phyloP scores from a whole-genome alignment of 2,329 filamentous ascomycete genomes.

The Apiospora marii region DNA sequence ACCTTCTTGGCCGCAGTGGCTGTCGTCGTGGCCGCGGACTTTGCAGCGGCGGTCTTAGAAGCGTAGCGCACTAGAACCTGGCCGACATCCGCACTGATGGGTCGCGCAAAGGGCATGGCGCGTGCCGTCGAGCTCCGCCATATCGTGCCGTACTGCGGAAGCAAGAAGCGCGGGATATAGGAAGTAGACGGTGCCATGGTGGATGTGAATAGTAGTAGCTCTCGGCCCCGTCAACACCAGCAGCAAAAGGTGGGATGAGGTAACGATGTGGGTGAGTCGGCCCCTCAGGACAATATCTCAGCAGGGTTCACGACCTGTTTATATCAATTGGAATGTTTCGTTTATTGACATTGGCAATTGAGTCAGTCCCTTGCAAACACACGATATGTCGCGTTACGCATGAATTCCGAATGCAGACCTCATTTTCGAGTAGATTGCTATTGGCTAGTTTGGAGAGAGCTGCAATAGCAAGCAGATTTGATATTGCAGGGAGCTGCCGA shows the following conservation, averaged over 20 bases:
- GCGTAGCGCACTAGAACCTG: slow-evolving; percentile 45
- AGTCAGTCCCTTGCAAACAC: slow-evolving; percentile 9
- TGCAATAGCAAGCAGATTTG: slow-evolving; percentile 16
- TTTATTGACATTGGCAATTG: slow-evolving; percentile 18
- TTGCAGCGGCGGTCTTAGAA: slow-evolving; percentile 39
- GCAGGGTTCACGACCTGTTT: slow-evolving; percentile 17
- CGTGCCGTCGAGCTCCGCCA: slow-evolving; percentile 54
- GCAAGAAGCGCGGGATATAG: slow-evolving; percentile 72
- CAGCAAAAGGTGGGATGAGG: not conserved
- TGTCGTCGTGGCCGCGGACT: slow-evolving; percentile 23
- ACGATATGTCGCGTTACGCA: slow-evolving; percentile 26
- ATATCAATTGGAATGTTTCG: slow-evolving; percentile 8
- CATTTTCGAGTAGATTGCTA: slow-evolving; percentile 25
- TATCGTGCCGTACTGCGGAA: slow-evolving; percentile 66
- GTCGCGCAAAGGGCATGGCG: slow-evolving; percentile 37
- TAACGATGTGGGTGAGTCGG: not conserved
- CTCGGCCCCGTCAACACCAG: not conserved
- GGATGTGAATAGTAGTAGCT: slow-evolving; percentile 7
- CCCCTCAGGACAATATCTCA: not conserved
- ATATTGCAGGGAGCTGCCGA: slow-evolving; percentile 4
- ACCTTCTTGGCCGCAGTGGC: slow-evolving; percentile 54
- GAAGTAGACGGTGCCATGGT: slow-evolving; percentile 55
- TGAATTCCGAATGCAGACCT: slow-evolving; percentile 27
- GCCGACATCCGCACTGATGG: slow-evolving; percentile 38
- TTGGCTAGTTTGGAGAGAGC: slow-evolving; percentile 9